Conservation (phyloP, 176 grass and related monocot species). For the Canna indica region DNA sequence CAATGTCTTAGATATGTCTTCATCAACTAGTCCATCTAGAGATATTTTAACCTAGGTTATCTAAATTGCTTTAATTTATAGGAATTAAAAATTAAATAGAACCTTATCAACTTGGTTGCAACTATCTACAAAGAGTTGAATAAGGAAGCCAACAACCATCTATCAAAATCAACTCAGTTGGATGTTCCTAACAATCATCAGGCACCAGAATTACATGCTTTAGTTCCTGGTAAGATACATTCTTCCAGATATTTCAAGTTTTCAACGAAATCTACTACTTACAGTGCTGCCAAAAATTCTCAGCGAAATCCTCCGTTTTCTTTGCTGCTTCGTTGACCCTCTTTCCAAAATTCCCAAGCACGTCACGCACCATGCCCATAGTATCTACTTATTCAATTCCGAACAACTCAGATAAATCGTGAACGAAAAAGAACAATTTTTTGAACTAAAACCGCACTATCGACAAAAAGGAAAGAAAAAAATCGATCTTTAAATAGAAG, state of each 20-base stretch:
- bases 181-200: background rate
- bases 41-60: background rate
- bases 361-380: constrained; percentile 69
- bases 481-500: background rate
- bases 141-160: too few species aligned
- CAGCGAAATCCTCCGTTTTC: constrained; percentile 81
- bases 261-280: constrained; percentile 18
- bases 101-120: too few species aligned
- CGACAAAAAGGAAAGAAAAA: background rate
- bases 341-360: constrained; percentile 78
- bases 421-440: background rate
- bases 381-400: constrained; percentile 37
- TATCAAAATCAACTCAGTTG: background rate
- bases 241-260: background rate
- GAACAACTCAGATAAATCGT: background rate
- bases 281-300: constrained; percentile 95
- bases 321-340: constrained; percentile 71
- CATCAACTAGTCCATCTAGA: too few species aligned
- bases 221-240: background rate
- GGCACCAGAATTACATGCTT: background rate
- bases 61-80: background rate
- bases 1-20: too few species aligned
- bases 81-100: background rate
- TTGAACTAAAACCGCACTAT: background rate
- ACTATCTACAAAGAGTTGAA: too few species aligned